Percentiles rank a stretch among this genome's conserved stretches.
Evolutionary conservation across 2,329 filamentous ascomycete species (phyloP).

Genomic region (Colletotrichum limetticola): DNA sequence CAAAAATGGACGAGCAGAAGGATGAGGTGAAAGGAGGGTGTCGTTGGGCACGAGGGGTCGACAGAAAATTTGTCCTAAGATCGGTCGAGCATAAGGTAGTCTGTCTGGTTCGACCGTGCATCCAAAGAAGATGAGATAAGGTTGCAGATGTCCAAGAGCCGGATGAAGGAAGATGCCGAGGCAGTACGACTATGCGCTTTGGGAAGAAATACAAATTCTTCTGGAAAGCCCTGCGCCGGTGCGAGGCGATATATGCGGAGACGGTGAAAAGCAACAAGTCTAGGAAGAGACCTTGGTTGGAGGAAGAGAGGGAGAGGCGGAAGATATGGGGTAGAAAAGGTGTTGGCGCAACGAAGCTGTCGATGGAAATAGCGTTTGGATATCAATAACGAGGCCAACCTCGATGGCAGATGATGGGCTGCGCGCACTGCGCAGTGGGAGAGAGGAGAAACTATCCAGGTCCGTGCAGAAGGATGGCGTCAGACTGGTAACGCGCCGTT

Average conservation of each 20-base stretch:
- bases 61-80: neutral
- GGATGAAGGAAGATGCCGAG: neutral
- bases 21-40: neutral
- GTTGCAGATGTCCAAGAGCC: constrained; percentile 20
- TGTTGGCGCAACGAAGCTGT: neutral
- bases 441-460: neutral
- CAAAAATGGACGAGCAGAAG: neutral
- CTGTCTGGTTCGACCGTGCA: constrained; percentile 8
- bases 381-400: neutral
- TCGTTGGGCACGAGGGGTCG: neutral
- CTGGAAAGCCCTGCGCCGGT: neutral
- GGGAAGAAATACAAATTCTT: neutral
- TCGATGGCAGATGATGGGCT: neutral
- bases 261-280: neutral
- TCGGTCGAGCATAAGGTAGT: neutral
- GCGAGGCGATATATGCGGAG: neutral
- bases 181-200: neutral
- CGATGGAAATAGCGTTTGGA: constrained; percentile 2
- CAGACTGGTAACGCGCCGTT: constrained; percentile 22
- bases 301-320: neutral
- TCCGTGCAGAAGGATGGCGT: constrained; percentile 30
- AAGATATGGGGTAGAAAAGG: neutral
- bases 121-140: constrained; percentile 4
- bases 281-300: neutral
- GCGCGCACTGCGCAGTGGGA: too few species aligned